Conservation (phyloP, 345 rosid genomes). For the Physaria fendleri region DNA sequence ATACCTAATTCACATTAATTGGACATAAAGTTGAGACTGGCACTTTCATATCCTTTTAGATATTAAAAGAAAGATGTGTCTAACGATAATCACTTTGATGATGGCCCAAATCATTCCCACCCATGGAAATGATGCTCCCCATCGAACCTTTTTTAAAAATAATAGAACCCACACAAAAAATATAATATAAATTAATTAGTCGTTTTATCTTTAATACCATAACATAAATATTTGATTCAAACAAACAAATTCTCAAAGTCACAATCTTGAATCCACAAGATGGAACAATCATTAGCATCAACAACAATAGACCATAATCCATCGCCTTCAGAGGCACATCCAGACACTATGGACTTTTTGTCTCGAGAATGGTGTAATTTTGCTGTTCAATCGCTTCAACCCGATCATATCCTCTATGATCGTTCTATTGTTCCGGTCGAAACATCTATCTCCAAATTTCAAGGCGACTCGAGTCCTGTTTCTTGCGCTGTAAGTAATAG, state of each 20-base stretch:
- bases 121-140: conserved; percentile 31
- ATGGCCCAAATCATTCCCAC: conserved; percentile 39
- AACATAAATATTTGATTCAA: conserved; percentile 24
- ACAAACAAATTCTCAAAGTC: conserved; percentile 19
- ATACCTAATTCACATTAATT: conserved; percentile 1
- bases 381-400: conserved; percentile 75
- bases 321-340: conserved; percentile 79
- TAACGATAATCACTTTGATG: conserved; percentile 30
- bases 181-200: conserved; percentile 1
- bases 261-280: conserved; percentile 2
- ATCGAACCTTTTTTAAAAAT: not conserved
- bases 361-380: conserved; percentile 85
- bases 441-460: conserved; percentile 39
- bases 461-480: conserved; percentile 29
- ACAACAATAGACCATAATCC: conserved; percentile 22
- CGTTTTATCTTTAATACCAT: conserved; percentile 10
- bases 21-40: conserved; percentile 14
- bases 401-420: conserved; percentile 33
- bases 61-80: conserved; percentile 5
- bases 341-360: conserved; percentile 86
- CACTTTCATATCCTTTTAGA: conserved; percentile 3
- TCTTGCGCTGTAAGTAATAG: conserved; percentile 47
- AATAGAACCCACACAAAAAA: conserved; percentile 19
- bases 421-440: conserved; percentile 46
- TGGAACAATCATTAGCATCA: conserved; percentile 17